Evolutionary conservation across 1,139 yeast species (phyloP).

Genomic region (Hansenula lynferdii): DNA sequence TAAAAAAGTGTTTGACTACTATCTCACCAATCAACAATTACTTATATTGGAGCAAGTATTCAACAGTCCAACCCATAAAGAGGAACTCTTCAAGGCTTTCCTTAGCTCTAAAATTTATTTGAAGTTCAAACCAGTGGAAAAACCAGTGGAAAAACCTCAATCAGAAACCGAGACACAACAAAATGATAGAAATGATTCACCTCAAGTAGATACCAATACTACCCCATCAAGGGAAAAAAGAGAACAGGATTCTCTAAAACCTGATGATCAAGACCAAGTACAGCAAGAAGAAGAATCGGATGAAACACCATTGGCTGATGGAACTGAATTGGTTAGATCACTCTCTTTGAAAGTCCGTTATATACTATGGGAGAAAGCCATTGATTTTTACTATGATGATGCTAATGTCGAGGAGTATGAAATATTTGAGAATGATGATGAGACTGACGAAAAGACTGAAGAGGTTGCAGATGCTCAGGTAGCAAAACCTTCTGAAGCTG

Average conservation of each 20-base stretch:
- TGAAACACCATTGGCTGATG: slow-evolving; percentile 34
- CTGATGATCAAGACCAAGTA: slow-evolving; percentile 7
- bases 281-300: slow-evolving; percentile 25
- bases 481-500: neutral
- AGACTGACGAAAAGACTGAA: slow-evolving; percentile 4
- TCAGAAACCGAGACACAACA: neutral
- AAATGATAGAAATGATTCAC: slow-evolving; percentile 27
- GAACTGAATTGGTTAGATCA: slow-evolving; percentile 46
- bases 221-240: slow-evolving; percentile 5
- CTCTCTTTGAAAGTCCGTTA: slow-evolving; percentile 64
- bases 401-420: slow-evolving; percentile 22
- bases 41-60: slow-evolving; percentile 45
- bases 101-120: slow-evolving; percentile 12
- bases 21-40: slow-evolving; percentile 58
- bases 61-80: slow-evolving; percentile 18
- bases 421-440: slow-evolving; percentile 26
- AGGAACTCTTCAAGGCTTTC: slow-evolving; percentile 11
- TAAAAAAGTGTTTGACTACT: slow-evolving; percentile 49
- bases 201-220: slow-evolving; percentile 1
- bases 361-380: slow-evolving; percentile 70
- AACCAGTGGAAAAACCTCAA: slow-evolving; percentile 2
- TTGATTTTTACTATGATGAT: slow-evolving; percentile 43
- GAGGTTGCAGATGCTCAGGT: neutral
- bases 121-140: slow-evolving; percentile 10
- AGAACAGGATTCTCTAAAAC: slow-evolving; percentile 7